Conservation (phyloP, 768 basidiomycete species). For the Sporobolomyces roseus region DNA sequence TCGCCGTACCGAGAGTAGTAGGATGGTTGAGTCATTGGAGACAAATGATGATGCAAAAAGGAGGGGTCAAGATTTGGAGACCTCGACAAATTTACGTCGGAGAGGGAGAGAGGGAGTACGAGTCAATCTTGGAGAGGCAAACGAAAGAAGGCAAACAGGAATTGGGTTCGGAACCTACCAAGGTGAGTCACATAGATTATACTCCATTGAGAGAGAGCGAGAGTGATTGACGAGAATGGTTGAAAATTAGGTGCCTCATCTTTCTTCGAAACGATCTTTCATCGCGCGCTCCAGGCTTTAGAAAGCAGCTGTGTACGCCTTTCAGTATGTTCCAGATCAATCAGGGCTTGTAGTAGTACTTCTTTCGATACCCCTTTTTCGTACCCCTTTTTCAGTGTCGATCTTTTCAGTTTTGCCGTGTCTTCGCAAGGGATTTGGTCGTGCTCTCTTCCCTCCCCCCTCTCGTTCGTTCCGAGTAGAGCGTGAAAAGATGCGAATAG, state of each 20-base stretch:
- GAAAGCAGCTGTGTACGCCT: background rate
- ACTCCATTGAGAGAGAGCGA: background rate
- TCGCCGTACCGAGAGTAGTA: slow-evolving; percentile 85
- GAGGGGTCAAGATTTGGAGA: slow-evolving; percentile 81
- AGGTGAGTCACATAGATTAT: slow-evolving; percentile 9
- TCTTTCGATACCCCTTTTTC: background rate
- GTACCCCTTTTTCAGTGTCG: background rate
- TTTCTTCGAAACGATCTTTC: slow-evolving; percentile 35
- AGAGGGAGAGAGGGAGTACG: slow-evolving; percentile 67
- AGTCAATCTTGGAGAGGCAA: slow-evolving; percentile 61
- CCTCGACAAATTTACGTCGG: slow-evolving; percentile 70
- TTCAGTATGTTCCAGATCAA: no score
- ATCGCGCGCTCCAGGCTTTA: slow-evolving; percentile 30
- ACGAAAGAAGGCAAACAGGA: slow-evolving; percentile 45
- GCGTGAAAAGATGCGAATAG: background rate
- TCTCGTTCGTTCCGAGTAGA: background rate
- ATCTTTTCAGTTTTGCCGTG: no score
- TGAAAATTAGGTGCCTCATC: slow-evolving; percentile 29
- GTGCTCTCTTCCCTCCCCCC: background rate
- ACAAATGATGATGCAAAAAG: slow-evolving; percentile 85
- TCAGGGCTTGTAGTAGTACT: no score
- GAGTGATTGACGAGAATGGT: no score
- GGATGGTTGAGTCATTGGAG: slow-evolving; percentile 89
- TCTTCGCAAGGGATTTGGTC: background rate
- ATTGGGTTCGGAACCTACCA: slow-evolving; percentile 9